Conservation (phyloP, 2,329 filamentous ascomycete species). For the Colletotrichum tofieldiae region DNA sequence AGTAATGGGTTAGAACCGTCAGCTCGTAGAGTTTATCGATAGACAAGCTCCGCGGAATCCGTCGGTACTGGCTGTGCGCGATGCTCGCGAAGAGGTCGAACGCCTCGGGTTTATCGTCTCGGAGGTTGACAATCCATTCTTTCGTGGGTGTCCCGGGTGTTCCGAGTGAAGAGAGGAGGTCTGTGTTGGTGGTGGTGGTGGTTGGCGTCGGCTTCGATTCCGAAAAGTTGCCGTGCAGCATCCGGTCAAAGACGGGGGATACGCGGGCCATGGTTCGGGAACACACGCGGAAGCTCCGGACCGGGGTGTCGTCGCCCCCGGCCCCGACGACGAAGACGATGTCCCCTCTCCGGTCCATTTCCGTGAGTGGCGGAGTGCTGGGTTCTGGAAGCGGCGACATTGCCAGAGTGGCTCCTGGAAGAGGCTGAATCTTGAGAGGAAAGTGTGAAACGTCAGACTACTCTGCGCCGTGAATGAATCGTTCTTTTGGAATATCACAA, state of each 20-base stretch:
- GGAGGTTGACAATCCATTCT: slow-evolving; percentile 50
- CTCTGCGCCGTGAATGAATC: neutral
- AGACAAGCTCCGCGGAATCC: slow-evolving; percentile 45
- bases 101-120: slow-evolving; percentile 50
- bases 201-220: slow-evolving; percentile 44
- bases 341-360: slow-evolving; percentile 26
- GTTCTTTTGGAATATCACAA: neutral
- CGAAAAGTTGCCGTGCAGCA: slow-evolving; percentile 49
- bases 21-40: slow-evolving; percentile 49
- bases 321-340: slow-evolving; percentile 33
- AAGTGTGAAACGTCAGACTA: neutral
- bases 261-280: slow-evolving; percentile 49
- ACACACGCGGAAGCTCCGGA: slow-evolving; percentile 47
- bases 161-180: neutral
- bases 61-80: slow-evolving; percentile 49
- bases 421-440: neutral
- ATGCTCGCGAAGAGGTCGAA: slow-evolving; percentile 52
- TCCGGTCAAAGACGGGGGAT: slow-evolving; percentile 50
- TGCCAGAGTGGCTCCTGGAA: neutral
- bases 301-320: slow-evolving; percentile 17
- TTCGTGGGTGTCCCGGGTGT: neutral
- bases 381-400: slow-evolving; percentile 26
- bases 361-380: slow-evolving; percentile 17
- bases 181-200: neutral
- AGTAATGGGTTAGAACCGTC: slow-evolving; percentile 51